phyloP scores from a whole-genome alignment of 2,329 filamentous ascomycete genomes.

The Aquanectria penicillioides region DNA sequence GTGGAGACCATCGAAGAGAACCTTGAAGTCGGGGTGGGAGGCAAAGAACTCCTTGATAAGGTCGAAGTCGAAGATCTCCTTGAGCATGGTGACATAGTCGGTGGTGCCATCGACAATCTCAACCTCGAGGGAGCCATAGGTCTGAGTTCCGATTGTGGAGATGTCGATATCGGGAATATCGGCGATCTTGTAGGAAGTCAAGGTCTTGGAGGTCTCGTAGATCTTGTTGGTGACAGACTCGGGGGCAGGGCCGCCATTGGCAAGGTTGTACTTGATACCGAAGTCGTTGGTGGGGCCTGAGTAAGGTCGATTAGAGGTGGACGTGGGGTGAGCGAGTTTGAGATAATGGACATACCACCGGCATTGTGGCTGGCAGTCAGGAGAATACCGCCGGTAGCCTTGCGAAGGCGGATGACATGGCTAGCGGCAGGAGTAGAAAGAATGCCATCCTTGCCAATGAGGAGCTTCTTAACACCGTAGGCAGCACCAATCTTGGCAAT shows the following conservation, averaged over 20 bases:
- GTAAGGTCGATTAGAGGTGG: conserved; percentile 1
- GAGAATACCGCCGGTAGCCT: conserved; percentile 95
- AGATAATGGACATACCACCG: conserved; percentile 72
- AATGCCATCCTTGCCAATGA: conserved; percentile 96
- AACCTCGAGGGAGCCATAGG: conserved; percentile 87
- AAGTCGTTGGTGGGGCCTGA: conserved; percentile 93
- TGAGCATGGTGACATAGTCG: conserved; percentile 95
- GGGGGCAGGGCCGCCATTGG: conserved; percentile 94
- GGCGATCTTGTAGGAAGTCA: conserved; percentile 92
- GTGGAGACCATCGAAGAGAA: conserved; percentile 93
- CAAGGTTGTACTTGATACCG: conserved; percentile 99
- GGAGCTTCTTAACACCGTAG: conserved; percentile 98
- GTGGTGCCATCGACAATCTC: conserved; percentile 93
- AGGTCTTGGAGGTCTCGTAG: conserved; percentile 87
- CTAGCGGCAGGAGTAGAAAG: conserved; percentile 96
- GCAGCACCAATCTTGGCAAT: conserved; percentile 97
- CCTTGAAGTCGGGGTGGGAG: conserved; percentile 90
- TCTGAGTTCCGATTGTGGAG: conserved; percentile 81
- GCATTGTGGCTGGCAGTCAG: conserved; percentile 98
- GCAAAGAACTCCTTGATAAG: conserved; percentile 95
- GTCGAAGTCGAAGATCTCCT: conserved; percentile 98
- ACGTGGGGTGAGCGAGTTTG: background rate
- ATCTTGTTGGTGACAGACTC: conserved; percentile 99
- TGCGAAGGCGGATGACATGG: conserved; percentile 92
- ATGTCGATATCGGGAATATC: conserved; percentile 90